Evolutionary conservation across 2,329 filamentous ascomycete species (phyloP).

Genomic region (Alternaria triticina): DNA sequence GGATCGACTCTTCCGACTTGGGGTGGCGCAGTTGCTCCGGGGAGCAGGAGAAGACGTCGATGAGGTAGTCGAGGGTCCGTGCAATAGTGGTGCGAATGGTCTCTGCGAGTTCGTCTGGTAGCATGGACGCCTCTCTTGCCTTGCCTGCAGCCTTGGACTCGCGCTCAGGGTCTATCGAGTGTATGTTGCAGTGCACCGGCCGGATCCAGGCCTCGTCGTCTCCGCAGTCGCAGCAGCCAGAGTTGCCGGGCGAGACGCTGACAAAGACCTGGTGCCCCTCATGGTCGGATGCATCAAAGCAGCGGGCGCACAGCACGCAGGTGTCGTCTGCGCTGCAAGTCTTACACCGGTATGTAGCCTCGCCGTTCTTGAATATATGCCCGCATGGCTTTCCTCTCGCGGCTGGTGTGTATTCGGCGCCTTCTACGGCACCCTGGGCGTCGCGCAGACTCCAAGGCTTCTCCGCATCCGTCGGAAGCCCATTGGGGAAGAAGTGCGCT

Average conservation of each 20-base stretch:
- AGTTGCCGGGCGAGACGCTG: constrained; percentile 85
- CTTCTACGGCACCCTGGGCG: constrained; percentile 90
- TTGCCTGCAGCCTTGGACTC: constrained; percentile 60
- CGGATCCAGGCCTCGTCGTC: constrained; percentile 92
- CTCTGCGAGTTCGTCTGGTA: constrained; percentile 77
- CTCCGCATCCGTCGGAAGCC: constrained; percentile 62
- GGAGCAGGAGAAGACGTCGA: constrained; percentile 96
- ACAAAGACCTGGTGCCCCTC: constrained; percentile 91
- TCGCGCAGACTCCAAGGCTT: constrained; percentile 77
- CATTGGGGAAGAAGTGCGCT: constrained; percentile 80
- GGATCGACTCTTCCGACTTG: constrained; percentile 82
- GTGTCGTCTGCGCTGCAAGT: constrained; percentile 96
- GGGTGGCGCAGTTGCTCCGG: constrained; percentile 89
- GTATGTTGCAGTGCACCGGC: constrained; percentile 91
- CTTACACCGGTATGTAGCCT: constrained; percentile 92
- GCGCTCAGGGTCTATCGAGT: constrained; percentile 64
- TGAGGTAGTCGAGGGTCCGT: constrained; percentile 88
- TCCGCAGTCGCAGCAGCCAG: constrained; percentile 96
- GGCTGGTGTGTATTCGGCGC: constrained; percentile 91
- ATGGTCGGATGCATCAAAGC: constrained; percentile 95
- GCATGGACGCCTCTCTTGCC: constrained; percentile 56
- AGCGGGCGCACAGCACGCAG: constrained; percentile 90
- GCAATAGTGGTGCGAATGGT: constrained; percentile 87
- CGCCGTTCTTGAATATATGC: constrained; percentile 94
- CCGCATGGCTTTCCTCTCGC: constrained; percentile 93